A percentile compares a stretch with the other conserved stretches of the same genome.
These are phyloP conservation scores for Hansenula sp. DNA, from an alignment of 1,139 yeast species.

Conservation along the genomic window DNA sequence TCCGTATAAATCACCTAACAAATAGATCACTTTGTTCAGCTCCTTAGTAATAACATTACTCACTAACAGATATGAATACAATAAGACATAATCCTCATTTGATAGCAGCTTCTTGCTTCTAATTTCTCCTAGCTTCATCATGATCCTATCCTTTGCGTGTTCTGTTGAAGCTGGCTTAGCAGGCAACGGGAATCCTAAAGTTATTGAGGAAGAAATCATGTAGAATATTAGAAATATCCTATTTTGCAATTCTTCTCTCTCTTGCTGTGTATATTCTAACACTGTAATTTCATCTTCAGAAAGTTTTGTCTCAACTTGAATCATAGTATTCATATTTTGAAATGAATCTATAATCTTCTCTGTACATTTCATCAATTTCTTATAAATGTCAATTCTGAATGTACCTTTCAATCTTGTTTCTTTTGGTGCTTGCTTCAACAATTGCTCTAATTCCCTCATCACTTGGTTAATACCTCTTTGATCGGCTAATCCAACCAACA, in stretches of 20 bases:
- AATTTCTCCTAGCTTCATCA: slow-evolving; percentile 56
- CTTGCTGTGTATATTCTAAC: slow-evolving; percentile 50
- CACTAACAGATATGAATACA: slow-evolving; percentile 72
- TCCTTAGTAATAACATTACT: slow-evolving; percentile 66
- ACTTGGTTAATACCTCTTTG: slow-evolving; percentile 50
- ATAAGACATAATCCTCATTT: slow-evolving; percentile 65
- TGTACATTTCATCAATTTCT: slow-evolving; percentile 48
- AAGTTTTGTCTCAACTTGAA: slow-evolving; percentile 57
- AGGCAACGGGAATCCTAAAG: slow-evolving; percentile 74
- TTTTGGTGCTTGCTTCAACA: slow-evolving; percentile 69
- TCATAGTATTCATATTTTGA: slow-evolving; percentile 67
- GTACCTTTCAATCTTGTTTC: slow-evolving; percentile 75
- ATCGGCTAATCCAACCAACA: slow-evolving; percentile 51
- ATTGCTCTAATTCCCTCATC: slow-evolving; percentile 56
- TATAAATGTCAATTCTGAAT: slow-evolving; percentile 56
- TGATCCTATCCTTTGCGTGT: slow-evolving; percentile 68
- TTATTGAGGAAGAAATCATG: slow-evolving; percentile 74
- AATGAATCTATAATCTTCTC: slow-evolving; percentile 70
- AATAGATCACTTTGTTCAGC: slow-evolving; percentile 51
- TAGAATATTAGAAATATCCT: slow-evolving; percentile 71
- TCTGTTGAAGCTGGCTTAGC: slow-evolving; percentile 74
- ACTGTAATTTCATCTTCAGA: slow-evolving; percentile 53
- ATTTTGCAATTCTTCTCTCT: slow-evolving; percentile 66
- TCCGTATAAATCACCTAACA: slow-evolving; percentile 60
- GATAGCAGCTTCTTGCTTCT: slow-evolving; percentile 31